These are phyloP conservation scores for Exophiala aquamarina DNA, from an alignment of 2,329 filamentous ascomycete genomes.

Conservation along the genomic window DNA sequence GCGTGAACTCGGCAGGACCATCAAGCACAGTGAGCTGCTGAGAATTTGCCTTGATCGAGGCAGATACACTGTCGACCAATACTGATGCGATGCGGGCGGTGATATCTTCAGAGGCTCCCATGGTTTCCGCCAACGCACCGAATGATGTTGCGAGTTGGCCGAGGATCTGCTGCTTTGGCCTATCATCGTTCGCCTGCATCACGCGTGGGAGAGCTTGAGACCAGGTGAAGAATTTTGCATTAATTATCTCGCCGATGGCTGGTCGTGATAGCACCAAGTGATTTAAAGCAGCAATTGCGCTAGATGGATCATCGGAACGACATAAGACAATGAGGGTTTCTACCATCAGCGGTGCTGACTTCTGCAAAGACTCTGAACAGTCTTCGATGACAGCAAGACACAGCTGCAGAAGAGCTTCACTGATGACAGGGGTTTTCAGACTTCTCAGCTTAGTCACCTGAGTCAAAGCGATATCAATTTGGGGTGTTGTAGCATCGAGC, in stretches of 20 bases:
- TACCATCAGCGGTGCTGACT: constrained; percentile 69
- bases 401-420: constrained; percentile 64
- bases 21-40: constrained; percentile 5
- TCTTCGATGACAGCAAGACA: constrained; percentile 76
- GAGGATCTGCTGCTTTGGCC: constrained; percentile 70
- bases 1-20: constrained; percentile 5
- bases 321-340: constrained; percentile 77
- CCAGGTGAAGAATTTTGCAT: constrained; percentile 76
- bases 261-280: constrained; percentile 64
- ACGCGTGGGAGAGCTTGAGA: constrained; percentile 74
- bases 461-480: constrained; percentile 79
- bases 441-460: constrained; percentile 73
- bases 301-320: constrained; percentile 47
- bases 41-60: constrained; percentile 40
- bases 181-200: constrained; percentile 82
- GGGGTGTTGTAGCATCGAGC: constrained; percentile 75
- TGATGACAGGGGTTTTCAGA: constrained; percentile 69
- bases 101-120: constrained; percentile 65
- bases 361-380: constrained; percentile 70
- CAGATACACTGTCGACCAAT: constrained; percentile 70
- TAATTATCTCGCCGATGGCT: constrained; percentile 63
- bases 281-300: constrained; percentile 48
- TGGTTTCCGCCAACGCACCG: constrained; percentile 62
- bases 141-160: constrained; percentile 75
- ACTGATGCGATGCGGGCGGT: constrained; percentile 66